Evolutionary conservation across 2,329 filamentous ascomycete species (phyloP).

Genomic region (Dactylonectria estremocensis): DNA sequence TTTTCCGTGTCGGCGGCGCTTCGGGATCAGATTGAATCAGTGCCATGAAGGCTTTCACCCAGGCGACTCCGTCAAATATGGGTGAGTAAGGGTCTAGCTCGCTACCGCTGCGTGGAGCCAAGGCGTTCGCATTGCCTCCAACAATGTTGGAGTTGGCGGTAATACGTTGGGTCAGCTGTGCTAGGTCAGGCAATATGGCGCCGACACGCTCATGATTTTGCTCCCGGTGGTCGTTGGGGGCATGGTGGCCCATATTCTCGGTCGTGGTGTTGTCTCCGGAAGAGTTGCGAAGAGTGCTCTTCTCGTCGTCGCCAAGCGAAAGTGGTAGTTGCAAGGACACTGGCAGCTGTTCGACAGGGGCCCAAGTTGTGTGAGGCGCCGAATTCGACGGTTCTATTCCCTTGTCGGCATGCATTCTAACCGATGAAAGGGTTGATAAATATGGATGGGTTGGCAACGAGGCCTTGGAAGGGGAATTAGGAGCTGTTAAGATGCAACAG

Average conservation of each 20-base stretch:
- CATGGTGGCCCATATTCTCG: not conserved
- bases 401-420: not conserved
- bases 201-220: not conserved
- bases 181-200: not conserved
- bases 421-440: not conserved
- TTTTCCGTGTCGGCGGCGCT: constrained; percentile 21
- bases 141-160: not conserved
- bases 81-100: constrained; percentile 33
- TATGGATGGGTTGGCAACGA: not conserved
- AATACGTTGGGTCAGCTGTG: not conserved
- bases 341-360: not conserved
- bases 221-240: not conserved
- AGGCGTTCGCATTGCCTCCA: not conserved
- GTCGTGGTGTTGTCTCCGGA: not conserved
- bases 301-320: not conserved
- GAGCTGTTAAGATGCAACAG: not conserved
- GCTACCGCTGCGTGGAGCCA: not conserved
- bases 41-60: constrained; percentile 35
- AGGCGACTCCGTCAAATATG: constrained; percentile 31
- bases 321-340: not conserved
- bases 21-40: constrained; percentile 33
- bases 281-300: not conserved
- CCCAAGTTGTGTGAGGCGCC: not conserved
- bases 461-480: not conserved
- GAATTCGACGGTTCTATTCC: not conserved